Base-by-base conservation (phyloP, 495 filamentous ascomycete species). In the Bathelium albidoporum region DNA sequence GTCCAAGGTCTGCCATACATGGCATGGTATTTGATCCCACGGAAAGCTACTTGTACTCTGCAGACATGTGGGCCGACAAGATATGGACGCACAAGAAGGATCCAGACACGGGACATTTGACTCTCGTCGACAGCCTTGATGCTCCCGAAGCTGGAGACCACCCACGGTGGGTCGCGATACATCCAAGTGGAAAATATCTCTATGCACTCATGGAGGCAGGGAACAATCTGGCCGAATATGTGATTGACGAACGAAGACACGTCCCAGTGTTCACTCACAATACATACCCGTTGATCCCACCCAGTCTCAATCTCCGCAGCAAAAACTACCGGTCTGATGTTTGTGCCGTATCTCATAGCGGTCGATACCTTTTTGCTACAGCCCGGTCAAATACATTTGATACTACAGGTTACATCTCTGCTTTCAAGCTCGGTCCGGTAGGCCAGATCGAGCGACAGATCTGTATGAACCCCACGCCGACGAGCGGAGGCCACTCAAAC, bases 1-100 rank as follows among this genome's bases (percentile, higher is more conserved):
- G 83, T 52, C 74, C 78, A 39, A 82, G 88, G 72, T 87, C 88
- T 9, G 89, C 87, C 52, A 89, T 94, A 66, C 89, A 94, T 75
- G 89, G 89, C 75, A 91, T 91, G 87, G 89, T 90, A 52, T 94
- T 94, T 71, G 89, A 94, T 72, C 83, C 87, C 12, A 85, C 83
- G 61, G 89, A 94, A 75, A 88, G 84, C 16, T 92, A 90, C 75
- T 81, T 94, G 39, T 94, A 94, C 78, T 90, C 88, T 24, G 89
- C 89, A 63, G 89, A 94, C 74, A 81, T 94, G 73, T 82, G 81
- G 64, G 88, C 85, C 67, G 91, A 94, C 79, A 90, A 88, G 78
- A 83, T 94, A 59, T 94, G 89, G 89, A 87, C 85, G 14, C 89
- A 94, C 75, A 81, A 82, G 71, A 94, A 92, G 75, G 77, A 84